These are phyloP conservation scores for Candida caryicola DNA, from an alignment of 805 yeast genomes.

Conservation along the genomic window DNA sequence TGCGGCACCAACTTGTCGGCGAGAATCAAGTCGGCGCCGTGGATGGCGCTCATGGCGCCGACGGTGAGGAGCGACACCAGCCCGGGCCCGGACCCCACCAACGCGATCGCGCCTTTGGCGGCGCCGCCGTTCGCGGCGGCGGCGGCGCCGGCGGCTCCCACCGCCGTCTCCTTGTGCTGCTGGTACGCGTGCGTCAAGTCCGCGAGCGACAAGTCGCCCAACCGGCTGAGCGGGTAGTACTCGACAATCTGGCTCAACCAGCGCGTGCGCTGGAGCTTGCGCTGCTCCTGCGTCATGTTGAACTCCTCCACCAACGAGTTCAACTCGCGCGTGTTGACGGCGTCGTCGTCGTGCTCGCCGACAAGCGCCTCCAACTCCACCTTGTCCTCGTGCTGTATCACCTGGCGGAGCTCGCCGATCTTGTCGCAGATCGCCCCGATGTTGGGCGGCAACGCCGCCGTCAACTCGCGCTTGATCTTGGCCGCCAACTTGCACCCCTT, in stretches of 20 bases:
- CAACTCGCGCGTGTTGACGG: constrained; percentile 54
- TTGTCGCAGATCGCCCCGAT: constrained; percentile 66
- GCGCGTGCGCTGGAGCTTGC: constrained; percentile 60
- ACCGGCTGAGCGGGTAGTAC: constrained; percentile 72
- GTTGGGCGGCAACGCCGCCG: constrained; percentile 61
- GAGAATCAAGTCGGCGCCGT: constrained; percentile 75
- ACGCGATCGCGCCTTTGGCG: constrained; percentile 57
- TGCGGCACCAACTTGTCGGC: constrained; percentile 94
- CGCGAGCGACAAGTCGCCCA: constrained; percentile 58
- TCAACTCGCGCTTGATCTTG: constrained; percentile 72
- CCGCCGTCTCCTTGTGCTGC: constrained; percentile 13
- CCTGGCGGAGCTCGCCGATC: constrained; percentile 63
- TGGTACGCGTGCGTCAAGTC: constrained; percentile 50
- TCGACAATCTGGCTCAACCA: constrained; percentile 91
- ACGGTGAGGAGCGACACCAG: constrained; percentile 75
- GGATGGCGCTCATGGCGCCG: constrained; percentile 80
- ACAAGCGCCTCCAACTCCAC: constrained; percentile 25
- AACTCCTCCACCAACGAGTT: constrained; percentile 64
- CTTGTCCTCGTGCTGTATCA: constrained; percentile 53
- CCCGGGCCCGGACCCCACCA: constrained; percentile 97
- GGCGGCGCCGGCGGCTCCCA: not conserved
- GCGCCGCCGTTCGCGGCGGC: not conserved
- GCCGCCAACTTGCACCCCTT: constrained; percentile 87
- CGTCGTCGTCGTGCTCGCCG: constrained; percentile 69
- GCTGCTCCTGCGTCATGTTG: constrained; percentile 49